Evolutionary conservation across 495 filamentous ascomycete genomes (phyloP).

Genomic region (Xylaria sp.): DNA sequence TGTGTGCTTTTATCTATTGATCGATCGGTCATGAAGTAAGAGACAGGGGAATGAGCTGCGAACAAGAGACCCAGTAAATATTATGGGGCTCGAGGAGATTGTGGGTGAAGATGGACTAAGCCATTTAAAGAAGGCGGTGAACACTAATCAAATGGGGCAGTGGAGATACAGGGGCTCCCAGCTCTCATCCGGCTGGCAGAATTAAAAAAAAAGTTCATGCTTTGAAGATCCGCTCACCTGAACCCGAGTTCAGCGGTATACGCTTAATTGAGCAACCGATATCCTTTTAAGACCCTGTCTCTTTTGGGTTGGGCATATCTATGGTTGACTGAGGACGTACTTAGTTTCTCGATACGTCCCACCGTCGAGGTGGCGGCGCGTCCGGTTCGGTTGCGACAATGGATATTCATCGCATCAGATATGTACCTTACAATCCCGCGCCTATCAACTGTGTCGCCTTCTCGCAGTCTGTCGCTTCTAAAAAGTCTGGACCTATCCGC

Average conservation of each 20-base stretch:
- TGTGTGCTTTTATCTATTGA: background rate
- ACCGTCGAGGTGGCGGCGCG: slow-evolving; percentile 16
- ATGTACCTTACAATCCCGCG: slow-evolving; percentile 91
- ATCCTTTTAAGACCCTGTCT: background rate
- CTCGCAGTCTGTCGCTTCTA: slow-evolving; percentile 74
- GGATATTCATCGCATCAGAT: slow-evolving; percentile 97
- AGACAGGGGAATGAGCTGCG: background rate
- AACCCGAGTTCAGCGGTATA: background rate
- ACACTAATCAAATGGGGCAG: background rate
- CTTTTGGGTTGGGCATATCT: background rate
- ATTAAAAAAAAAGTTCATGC: slow-evolving; percentile 30
- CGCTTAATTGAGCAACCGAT: background rate
- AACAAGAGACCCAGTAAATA: background rate
- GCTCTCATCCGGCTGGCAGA: slow-evolving; percentile 26
- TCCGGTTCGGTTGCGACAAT: slow-evolving; percentile 55
- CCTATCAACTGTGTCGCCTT: slow-evolving; percentile 95
- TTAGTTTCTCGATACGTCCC: slow-evolving; percentile 3
- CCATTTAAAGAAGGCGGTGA: slow-evolving; percentile 15
- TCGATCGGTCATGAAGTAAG: background rate
- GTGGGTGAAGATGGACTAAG: background rate
- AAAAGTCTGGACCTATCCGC: slow-evolving; percentile 62
- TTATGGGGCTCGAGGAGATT: background rate
- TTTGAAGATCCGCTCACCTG: background rate
- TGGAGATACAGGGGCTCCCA: slow-evolving; percentile 5
- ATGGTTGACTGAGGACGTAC: background rate